Evolutionary conservation across 2,329 filamentous ascomycete species (phyloP).

Genomic region (Tothia fuscella): DNA sequence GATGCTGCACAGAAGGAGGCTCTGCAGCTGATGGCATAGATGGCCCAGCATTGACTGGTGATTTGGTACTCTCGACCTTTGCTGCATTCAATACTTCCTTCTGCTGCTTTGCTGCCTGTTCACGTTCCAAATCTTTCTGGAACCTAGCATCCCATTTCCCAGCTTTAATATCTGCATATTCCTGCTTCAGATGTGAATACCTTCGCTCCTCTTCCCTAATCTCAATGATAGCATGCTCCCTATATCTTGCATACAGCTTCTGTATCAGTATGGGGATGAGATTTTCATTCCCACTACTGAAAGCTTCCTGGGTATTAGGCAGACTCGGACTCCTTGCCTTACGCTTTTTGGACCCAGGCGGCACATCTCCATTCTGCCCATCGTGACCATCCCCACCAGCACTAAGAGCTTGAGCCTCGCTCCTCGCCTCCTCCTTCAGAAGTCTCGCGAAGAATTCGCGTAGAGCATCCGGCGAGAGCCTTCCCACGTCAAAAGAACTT

Average conservation of each 20-base stretch:
- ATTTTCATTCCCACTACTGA: constrained; percentile 51
- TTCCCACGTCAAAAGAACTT: constrained; percentile 57
- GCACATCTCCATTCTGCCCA: constrained; percentile 16
- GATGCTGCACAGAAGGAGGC: too few relatives aligned
- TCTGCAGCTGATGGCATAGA: too few relatives aligned
- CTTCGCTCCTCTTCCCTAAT: constrained; percentile 64
- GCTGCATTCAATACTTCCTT: too few relatives aligned
- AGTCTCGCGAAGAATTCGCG: constrained; percentile 67
- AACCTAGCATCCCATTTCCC: constrained; percentile 40
- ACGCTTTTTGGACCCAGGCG: constrained; percentile 50
- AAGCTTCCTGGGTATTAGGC: constrained; percentile 45
- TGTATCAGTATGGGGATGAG: constrained; percentile 60
- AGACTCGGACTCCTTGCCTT: constrained; percentile 56
- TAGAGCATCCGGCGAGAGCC: constrained; percentile 66
- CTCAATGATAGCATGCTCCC: constrained; percentile 53
- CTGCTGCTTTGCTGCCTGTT: not conserved
- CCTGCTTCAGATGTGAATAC: constrained; percentile 50
- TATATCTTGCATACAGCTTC: constrained; percentile 64
- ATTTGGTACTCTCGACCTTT: too few relatives aligned
- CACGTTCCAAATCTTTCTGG: constrained; percentile 14
- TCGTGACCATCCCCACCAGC: constrained; percentile 30
- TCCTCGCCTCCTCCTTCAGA: constrained; percentile 58
- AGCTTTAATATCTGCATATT: constrained; percentile 57
- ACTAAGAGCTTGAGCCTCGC: constrained; percentile 27
- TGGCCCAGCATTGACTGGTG: too few relatives aligned